Base-by-base conservation (phyloP, 805 yeast species). In the Metschnikowia gruessii region DNA sequence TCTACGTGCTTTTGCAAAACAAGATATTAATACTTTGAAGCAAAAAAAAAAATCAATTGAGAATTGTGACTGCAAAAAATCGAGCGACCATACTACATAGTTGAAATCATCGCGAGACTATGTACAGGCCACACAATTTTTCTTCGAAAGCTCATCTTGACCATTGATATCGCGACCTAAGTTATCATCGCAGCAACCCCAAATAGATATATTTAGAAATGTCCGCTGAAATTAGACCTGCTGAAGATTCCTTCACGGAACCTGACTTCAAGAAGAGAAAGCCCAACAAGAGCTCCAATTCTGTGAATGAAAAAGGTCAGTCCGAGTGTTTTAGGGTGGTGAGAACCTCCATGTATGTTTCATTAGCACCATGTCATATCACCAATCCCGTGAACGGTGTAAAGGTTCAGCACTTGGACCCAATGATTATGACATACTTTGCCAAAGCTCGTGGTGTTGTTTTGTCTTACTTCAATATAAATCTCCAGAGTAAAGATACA, bases 331-430 rank as follows among this genome's bases (percentile, higher is more conserved):
- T 87, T 70, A 82, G 80, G 55, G 72, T 67, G 36, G 77, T 82
- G 45, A 71, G 77, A 43, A 69, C 85, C 1, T 69, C 80, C 13
- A 63, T 94, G 63, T 89, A 91, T 61, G 82, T 90, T 5, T 89
- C 96, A 8, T 64, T 94, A 43, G 97, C 99, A 4, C 99, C 99
- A 43, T 72, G 81, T 44, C 87, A 83, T 66, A 61, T 82, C 32
- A 70, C 74, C 35, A 71, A 76, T 42, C 96, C 97, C 6, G 61
- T 84, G 13, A 80, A 80, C 49, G 99, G 98, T 35, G 76, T 94
- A 53, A 80, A 81, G 64, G 76, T 82, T 24, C 97, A 92, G 69
- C 98, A 94, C 68, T 69, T 94, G 53, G 96, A 94, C 60, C 90
- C 94, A 3, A 72, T 94, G 66, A 72, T 94, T 26, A 88, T 94